Evolutionary conservation across 2,329 filamentous ascomycete species (phyloP).

Genomic region (Uncinocarpus reesii): DNA sequence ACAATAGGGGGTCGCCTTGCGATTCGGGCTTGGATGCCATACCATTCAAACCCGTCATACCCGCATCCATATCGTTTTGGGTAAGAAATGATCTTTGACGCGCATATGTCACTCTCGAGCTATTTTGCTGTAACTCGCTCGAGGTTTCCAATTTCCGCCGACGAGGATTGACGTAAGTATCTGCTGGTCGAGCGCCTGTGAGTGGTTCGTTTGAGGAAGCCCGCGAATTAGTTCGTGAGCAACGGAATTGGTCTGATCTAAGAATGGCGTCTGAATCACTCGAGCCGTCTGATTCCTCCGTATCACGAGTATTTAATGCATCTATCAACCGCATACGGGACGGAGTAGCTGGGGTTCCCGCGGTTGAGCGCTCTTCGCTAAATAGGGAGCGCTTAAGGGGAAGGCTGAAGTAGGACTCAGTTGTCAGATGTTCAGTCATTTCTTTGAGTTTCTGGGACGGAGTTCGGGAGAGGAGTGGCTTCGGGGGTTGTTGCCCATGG

Average conservation of each 20-base stretch:
- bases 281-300: neutral
- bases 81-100: slow-evolving; percentile 50
- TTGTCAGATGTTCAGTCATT: slow-evolving; percentile 12
- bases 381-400: neutral
- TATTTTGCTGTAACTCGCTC: slow-evolving; percentile 17
- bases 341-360: neutral
- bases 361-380: neutral
- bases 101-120: slow-evolving; percentile 48
- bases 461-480: slow-evolving; percentile 5
- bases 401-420: neutral
- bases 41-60: slow-evolving; percentile 1
- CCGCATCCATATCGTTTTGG: slow-evolving; percentile 32
- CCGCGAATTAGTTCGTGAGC: slow-evolving; percentile 6
- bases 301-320: slow-evolving; percentile 19
- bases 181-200: neutral
- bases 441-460: slow-evolving; percentile 11
- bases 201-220: neutral
- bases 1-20: neutral
- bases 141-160: slow-evolving; percentile 17
- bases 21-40: neutral
- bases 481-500: neutral
- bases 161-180: neutral
- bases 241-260: neutral
- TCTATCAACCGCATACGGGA: slow-evolving; percentile 30
- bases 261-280: neutral